Base-by-base conservation (phyloP, 495 filamentous ascomycete species). In the Aspergillus egyptiacus region DNA sequence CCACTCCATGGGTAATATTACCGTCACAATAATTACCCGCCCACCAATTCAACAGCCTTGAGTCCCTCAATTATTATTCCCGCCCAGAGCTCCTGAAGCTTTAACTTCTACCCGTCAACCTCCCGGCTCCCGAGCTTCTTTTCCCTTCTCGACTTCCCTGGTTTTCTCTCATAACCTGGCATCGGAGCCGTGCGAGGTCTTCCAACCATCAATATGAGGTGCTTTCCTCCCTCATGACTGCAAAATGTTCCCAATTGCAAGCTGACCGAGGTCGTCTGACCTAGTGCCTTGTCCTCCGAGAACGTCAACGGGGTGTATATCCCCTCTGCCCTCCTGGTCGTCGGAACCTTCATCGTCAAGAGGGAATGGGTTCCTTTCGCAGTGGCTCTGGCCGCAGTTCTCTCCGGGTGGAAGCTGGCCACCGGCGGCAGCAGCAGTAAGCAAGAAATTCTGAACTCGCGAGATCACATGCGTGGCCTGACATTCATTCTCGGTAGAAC, bases 241-340 rank as follows among this genome's bases (percentile, higher is more conserved):
- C 33, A 1, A 17, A 35, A 3, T 5, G 2, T 27, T 9, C 43
- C 13, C 49, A 35, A 53, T 55, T 56, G 35, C 46, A 53, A 35
- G 56, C 57, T 58, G 22, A 51, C 47, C 28, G 28, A 24, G 45
- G 31, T 23, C 30, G 6, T 7, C 30, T 22, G 25, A 35, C 54
- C 50, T 18, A 72, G 71, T 40, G 56, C 63, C 24, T 51, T 77
- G 25, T 73, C 78, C 40, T 55, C 70, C 44, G 74, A 80, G 57
- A 77, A 73, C 55, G 62, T 93, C 58, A 80, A 85, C 62, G 84
- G 84, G 55, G 79, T 91, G 56, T 89, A 93, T 63, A 83, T 95
- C 56, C 91, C 91, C 46, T 84, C 85, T n/a, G 84, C 79, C 49
- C 76, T 96, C 28, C 69, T 96, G 30, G 69, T 96, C 41, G 66